These are phyloP conservation scores for Trichosporon sp. DNA, from an alignment of 1,284 basidiomycete species.

Conservation along the genomic window DNA sequence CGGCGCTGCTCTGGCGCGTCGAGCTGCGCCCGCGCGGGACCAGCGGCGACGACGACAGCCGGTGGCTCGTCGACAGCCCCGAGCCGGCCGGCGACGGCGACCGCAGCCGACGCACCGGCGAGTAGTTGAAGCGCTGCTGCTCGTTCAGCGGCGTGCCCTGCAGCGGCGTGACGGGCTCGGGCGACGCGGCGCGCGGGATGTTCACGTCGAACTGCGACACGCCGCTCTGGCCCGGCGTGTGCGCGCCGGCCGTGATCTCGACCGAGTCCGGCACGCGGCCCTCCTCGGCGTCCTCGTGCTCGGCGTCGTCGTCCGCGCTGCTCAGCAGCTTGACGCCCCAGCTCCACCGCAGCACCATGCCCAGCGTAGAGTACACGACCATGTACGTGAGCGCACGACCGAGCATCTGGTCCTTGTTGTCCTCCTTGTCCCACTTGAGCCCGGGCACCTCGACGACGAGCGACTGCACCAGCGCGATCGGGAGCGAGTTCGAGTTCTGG, in stretches of 20 bases:
- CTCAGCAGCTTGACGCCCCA: slow-evolving; percentile 76
- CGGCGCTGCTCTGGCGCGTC: background rate
- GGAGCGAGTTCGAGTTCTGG: slow-evolving; percentile 73
- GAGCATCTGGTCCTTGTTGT: slow-evolving; percentile 80
- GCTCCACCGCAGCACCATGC: slow-evolving; percentile 93
- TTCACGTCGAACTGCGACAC: background rate
- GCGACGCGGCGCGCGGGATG: slow-evolving; percentile 24
- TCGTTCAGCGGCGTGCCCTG: slow-evolving; percentile 24
- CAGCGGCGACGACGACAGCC: background rate
- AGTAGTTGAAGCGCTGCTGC: slow-evolving; percentile 16
- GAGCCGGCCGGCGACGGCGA: background rate
- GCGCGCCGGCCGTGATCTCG: background rate
- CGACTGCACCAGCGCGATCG: slow-evolving; percentile 81
- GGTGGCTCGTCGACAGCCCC: background rate
- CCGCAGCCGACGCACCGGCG: slow-evolving; percentile 17
- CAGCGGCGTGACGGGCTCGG: slow-evolving; percentile 21
- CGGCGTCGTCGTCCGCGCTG: slow-evolving; percentile 58
- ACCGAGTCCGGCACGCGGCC: background rate
- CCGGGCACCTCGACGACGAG: slow-evolving; percentile 78
- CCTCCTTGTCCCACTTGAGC: slow-evolving; percentile 73
- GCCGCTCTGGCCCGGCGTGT: background rate
- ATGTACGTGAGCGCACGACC: slow-evolving; percentile 88
- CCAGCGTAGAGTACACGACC: slow-evolving; percentile 85
- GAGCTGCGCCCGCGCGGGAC: background rate
- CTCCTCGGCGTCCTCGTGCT: slow-evolving; percentile 2